A percentile compares a stretch with the other conserved stretches of the same genome.
Evolutionary conservation across 2,329 filamentous ascomycete species (phyloP).

Genomic region (Didymella sp.): DNA sequence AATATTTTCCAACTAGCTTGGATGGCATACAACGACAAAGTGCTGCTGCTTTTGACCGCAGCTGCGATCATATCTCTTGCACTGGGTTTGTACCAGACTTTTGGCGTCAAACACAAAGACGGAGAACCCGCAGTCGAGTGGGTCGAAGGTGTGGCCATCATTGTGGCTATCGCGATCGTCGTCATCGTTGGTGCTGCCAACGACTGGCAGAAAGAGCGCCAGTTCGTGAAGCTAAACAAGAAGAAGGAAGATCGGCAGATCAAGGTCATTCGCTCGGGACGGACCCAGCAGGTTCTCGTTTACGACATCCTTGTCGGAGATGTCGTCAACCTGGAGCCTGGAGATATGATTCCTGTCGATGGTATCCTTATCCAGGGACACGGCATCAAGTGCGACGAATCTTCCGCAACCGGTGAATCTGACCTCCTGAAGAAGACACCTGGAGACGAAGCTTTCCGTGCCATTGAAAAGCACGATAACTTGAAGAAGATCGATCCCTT

Average conservation of each 20-base stretch:
- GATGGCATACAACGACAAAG: slow-evolving; percentile 84
- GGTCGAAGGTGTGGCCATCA: slow-evolving; percentile 83
- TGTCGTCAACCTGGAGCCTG: slow-evolving; percentile 72
- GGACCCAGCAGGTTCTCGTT: slow-evolving; percentile 68
- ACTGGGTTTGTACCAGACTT: slow-evolving; percentile 76
- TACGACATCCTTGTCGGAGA: slow-evolving; percentile 74
- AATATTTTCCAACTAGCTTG: slow-evolving; percentile 74
- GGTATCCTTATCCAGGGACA: slow-evolving; percentile 72
- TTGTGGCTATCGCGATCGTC: slow-evolving; percentile 77
- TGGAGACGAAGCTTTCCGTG: slow-evolving; percentile 69
- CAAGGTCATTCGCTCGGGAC: slow-evolving; percentile 78
- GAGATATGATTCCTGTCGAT: slow-evolving; percentile 74
- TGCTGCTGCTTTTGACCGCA: slow-evolving; percentile 60
- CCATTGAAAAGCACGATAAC: slow-evolving; percentile 67
- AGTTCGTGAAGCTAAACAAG: slow-evolving; percentile 80
- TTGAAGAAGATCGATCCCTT: slow-evolving; percentile 78
- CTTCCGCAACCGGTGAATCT: slow-evolving; percentile 75
- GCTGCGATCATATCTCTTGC: slow-evolving; percentile 77
- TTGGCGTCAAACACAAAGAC: slow-evolving; percentile 63
- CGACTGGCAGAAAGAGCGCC: slow-evolving; percentile 82
- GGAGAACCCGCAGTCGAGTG: slow-evolving; percentile 69
- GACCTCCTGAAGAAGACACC: slow-evolving; percentile 73
- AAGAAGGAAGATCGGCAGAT: slow-evolving; percentile 79
- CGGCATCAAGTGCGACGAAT: slow-evolving; percentile 74
- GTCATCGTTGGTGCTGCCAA: slow-evolving; percentile 79